A percentile compares a stretch with the other conserved stretches of the same genome.
Evolutionary conservation across 345 rosid species (phyloP).

Genomic region (Eucalyptus curtisii): DNA sequence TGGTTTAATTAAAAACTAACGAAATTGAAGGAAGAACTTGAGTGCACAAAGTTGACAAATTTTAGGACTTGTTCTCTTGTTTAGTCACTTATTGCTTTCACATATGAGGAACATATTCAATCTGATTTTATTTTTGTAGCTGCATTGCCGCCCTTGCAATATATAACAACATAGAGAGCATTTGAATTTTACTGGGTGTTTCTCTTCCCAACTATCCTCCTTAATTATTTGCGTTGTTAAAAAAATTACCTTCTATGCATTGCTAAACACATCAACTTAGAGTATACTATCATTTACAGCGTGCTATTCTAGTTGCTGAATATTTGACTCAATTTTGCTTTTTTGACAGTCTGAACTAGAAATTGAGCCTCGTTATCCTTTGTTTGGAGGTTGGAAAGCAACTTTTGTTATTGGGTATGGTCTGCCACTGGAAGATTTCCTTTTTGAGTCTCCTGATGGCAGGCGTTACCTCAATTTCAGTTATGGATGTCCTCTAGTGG

Average conservation of each 20-base stretch:
- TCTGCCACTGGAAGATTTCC: conserved; percentile 82
- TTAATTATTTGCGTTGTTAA: neutral
- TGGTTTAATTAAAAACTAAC: neutral
- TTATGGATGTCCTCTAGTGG: conserved; percentile 89
- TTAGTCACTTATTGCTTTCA: neutral
- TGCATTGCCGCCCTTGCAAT: neutral
- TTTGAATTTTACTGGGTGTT: neutral
- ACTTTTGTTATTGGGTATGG: conserved; percentile 89
- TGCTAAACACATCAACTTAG: neutral
- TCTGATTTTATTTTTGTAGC: neutral
- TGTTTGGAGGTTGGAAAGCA: conserved; percentile 98
- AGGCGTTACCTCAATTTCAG: conserved; percentile 91
- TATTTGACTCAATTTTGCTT: neutral
- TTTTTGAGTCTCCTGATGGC: conserved; percentile 80
- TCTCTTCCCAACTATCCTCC: neutral
- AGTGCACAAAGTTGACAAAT: neutral
- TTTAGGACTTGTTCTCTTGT: neutral
- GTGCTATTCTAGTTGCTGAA: neutral
- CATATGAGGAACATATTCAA: neutral
- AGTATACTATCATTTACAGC: neutral
- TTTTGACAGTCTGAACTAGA: conserved; percentile 83
- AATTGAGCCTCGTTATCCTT: conserved; percentile 89
- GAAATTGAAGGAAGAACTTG: neutral
- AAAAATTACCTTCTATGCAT: neutral
- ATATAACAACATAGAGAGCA: neutral